phyloP scores from a whole-genome alignment of 805 yeast genomes.

The Saccharomycopsis sp. region DNA sequence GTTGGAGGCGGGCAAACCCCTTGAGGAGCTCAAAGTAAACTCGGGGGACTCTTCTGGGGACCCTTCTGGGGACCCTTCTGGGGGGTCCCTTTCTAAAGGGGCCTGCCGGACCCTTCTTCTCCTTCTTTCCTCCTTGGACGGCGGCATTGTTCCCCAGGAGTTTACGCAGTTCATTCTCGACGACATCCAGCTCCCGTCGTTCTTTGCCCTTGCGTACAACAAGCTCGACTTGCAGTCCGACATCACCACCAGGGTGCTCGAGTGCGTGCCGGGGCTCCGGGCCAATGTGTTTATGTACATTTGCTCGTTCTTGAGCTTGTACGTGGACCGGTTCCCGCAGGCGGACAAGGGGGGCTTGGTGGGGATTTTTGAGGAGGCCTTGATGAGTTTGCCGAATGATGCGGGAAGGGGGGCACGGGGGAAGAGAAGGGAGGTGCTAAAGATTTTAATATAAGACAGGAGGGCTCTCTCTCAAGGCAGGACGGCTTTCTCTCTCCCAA shows the following conservation, averaged over 20 bases:
- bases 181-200: conserved; percentile 24
- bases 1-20: conserved; percentile 14
- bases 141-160: conserved; percentile 33
- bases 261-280: conserved; percentile 32
- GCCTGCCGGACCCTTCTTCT: conserved; percentile 26
- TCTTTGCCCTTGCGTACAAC: conserved; percentile 24
- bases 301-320: conserved; percentile 31
- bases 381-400: conserved; percentile 15
- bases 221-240: conserved; percentile 24
- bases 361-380: conserved; percentile 18
- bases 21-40: conserved; percentile 18
- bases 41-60: no score
- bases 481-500: no score
- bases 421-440: conserved; percentile 19
- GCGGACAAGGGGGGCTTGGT: conserved; percentile 14
- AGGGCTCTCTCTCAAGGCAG: no score
- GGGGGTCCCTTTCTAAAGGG: conserved; percentile 23
- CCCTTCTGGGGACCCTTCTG: conserved; percentile 18
- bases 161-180: conserved; percentile 25
- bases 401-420: conserved; percentile 8
- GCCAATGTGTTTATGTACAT: conserved; percentile 35
- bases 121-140: conserved; percentile 30
- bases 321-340: conserved; percentile 22
- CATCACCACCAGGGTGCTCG: conserved; percentile 30
- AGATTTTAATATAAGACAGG: conserved; percentile 10